Percentiles rank a stretch among this genome's conserved stretches.
Conservation (phyloP, 2,329 filamentous ascomycete genomes). For the Fusarium anthophilum region DNA sequence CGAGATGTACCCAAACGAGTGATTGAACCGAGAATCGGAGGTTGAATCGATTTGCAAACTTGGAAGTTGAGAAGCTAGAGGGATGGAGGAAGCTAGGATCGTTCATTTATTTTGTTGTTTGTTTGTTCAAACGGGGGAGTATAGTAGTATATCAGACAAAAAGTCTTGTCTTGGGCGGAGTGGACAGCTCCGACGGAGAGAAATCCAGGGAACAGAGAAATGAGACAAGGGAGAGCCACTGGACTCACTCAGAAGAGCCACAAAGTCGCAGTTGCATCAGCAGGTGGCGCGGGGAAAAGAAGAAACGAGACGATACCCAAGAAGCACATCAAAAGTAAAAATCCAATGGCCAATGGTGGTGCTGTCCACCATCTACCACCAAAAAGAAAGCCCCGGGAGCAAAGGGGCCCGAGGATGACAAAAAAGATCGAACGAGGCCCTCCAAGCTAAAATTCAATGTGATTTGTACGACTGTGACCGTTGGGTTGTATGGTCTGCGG, state of each 20-base stretch:
- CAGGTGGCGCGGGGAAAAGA: conserved; percentile 28
- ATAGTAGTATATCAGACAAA: not conserved
- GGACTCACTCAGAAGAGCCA: conserved; percentile 8
- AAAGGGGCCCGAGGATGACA: conserved; percentile 8
- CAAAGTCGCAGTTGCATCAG: conserved; percentile 11
- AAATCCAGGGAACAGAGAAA: conserved; percentile 22
- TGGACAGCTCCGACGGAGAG: conserved; percentile 6
- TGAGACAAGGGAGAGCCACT: conserved; percentile 31
- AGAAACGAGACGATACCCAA: conserved; percentile 18
- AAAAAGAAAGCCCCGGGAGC: not conserved
- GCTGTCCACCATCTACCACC: not conserved
- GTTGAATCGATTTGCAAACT: conserved; percentile 21
- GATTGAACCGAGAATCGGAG: conserved; percentile 22
- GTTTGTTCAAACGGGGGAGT: not conserved
- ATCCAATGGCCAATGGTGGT: not conserved
- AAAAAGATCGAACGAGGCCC: conserved; percentile 28
- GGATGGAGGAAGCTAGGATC: conserved; percentile 6
- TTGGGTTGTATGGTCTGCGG: not conserved
- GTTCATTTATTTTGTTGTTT: not conserved
- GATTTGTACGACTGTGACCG: conserved; percentile 1
- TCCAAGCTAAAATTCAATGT: conserved; percentile 3
- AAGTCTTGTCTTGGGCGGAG: conserved; percentile 2
- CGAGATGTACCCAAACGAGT: conserved; percentile 17
- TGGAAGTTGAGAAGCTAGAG: conserved; percentile 20
- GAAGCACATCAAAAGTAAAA: conserved; percentile 32